Base-by-base conservation (phyloP, 148 eudicot genomes). In the Cornus controversa region DNA sequence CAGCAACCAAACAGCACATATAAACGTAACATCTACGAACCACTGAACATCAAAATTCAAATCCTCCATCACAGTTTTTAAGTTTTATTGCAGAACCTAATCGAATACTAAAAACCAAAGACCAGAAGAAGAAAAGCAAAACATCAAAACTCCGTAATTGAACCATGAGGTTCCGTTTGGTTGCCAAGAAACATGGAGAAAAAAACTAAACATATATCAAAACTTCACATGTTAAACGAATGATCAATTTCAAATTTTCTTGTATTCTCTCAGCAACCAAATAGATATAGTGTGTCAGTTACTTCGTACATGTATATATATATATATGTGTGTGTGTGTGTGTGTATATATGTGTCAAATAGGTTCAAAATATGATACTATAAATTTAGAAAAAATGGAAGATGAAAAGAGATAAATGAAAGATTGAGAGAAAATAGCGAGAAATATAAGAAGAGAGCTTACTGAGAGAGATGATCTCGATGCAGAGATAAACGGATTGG, bases 351-450 rank as follows among this genome's bases (percentile, higher is more conserved):
- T 24, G 18, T 7, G 5, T 6, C 6, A 24, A 23, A 7, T n/a
- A 0, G 27, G 10, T n/a, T n/a, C n/a, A n/a, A n/a, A n/a, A n/a
- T n/a, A n/a, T n/a, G 25, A 20, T 25, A 20, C 6, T 2, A 26
- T 8, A 10, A 23, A 25, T 24, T 27, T 29, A 37, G 42, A 18
- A 67, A 40, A 67, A 20, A 34, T 16, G 24, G 31, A 36, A 10
- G 28, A 45, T 20, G 67, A 14, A n/a, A n/a, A n/a, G 20, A 15
- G 26, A 26, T 14, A 75, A 40, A 42, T 16, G 9, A 60, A 20
- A 1, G 18, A 40, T 2, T 42, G 37, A 75, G 58, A 60, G 84
- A 76, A 75, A 75, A 65, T 25, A 67, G 79, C 82, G 82, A 82
- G 79, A 82, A 75, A 82, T 72, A 66, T 60, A 37, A 29, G 36